These are phyloP conservation scores for Aspergillus olivimuriae DNA, from an alignment of 495 filamentous ascomycete genomes.

Conservation along the genomic window DNA sequence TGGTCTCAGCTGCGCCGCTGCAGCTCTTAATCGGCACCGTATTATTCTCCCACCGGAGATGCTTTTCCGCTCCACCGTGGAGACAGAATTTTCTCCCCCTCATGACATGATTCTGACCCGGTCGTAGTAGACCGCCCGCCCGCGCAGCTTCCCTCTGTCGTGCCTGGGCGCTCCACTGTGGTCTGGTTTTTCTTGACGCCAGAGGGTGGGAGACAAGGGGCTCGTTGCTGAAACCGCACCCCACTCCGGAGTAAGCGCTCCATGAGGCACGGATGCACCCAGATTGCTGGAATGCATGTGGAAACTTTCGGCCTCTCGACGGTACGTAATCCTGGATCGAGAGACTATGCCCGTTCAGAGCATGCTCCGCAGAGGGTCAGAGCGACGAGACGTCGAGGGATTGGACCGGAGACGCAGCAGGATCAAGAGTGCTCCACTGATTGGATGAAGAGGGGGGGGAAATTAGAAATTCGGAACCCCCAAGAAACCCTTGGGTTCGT, in stretches of 20 bases:
- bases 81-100: background rate
- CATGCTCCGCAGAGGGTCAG: background rate
- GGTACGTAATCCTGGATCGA: background rate
- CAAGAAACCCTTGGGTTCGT: background rate
- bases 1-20: background rate
- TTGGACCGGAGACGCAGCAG: background rate
- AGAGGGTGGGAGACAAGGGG: too few species aligned
- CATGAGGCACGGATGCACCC: background rate
- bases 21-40: conserved; percentile 1
- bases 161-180: too few species aligned
- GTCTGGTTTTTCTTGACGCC: too few species aligned
- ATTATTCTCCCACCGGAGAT: too few species aligned
- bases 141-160: too few species aligned
- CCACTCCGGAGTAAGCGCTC: background rate
- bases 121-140: too few species aligned
- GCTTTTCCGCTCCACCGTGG: background rate
- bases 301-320: background rate
- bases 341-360: background rate
- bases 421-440: background rate
- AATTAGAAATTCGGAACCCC: background rate
- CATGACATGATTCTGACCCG: too few species aligned
- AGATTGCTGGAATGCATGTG: background rate
- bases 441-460: background rate
- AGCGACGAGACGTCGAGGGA: background rate
- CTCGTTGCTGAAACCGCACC: too few species aligned